These are phyloP conservation scores for Pythium monospermum DNA, from an alignment of 352 stramenopile genomes.

Conservation along the genomic window DNA sequence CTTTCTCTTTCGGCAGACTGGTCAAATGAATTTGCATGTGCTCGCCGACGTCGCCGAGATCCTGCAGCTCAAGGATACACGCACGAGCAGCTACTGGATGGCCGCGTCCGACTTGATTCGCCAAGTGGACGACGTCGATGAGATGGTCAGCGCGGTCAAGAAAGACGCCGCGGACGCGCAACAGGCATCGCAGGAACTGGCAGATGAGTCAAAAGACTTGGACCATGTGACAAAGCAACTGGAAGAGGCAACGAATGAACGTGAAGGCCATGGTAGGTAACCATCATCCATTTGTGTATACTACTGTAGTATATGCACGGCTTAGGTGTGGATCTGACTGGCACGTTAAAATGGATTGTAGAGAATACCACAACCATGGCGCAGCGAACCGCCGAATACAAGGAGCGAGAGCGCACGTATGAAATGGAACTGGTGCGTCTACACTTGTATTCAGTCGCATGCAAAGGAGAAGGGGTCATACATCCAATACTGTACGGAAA, in stretches of 20 bases:
- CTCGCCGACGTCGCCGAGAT: conserved; percentile 38
- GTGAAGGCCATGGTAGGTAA: conserved; percentile 30
- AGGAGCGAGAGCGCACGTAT: conserved; percentile 24
- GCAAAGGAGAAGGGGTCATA: too few relatives aligned
- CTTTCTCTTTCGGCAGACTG: conserved; percentile 35
- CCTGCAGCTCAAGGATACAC: conserved; percentile 32
- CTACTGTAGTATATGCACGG: background rate
- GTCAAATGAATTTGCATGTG: conserved; percentile 40
- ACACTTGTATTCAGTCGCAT: background rate
- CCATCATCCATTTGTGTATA: background rate
- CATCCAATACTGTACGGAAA: too few relatives aligned
- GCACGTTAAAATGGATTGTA: too few relatives aligned
- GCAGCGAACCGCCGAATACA: conserved; percentile 33
- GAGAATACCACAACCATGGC: conserved; percentile 40
- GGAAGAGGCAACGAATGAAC: conserved; percentile 23
- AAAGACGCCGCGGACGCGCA: background rate
- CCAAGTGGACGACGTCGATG: conserved; percentile 12
- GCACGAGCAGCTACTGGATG: conserved; percentile 33
- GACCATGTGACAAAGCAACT: conserved; percentile 25
- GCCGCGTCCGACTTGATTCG: conserved; percentile 27
- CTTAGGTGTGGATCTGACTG: too few relatives aligned
- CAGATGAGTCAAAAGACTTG: conserved; percentile 25
- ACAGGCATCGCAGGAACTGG: conserved; percentile 25
- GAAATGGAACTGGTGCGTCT: conserved; percentile 31
- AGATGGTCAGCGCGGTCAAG: conserved; percentile 7